Percentiles rank a stretch among this genome's conserved stretches.
These are phyloP conservation scores for Talaromyces thailandensis DNA, from an alignment of 495 filamentous ascomycete genomes.

Conservation along the genomic window DNA sequence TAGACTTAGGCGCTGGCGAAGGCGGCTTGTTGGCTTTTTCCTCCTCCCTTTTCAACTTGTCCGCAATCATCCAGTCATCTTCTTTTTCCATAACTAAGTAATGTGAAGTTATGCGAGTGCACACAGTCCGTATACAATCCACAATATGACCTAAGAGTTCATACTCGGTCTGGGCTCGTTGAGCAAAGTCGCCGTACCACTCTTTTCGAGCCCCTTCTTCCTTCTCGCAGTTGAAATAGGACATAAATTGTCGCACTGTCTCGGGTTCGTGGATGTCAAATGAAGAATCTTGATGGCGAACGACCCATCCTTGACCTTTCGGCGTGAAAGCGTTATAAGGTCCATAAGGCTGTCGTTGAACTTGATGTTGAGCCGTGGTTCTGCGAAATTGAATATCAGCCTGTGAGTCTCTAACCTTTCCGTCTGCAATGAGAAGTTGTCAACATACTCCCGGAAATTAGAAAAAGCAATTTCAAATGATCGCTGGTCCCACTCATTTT, in stretches of 20 bases:
- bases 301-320: background rate
- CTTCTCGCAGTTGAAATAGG: background rate
- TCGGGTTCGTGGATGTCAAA: background rate
- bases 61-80: constrained; percentile 12
- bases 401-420: background rate
- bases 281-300: background rate
- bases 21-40: constrained; percentile 9
- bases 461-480: constrained; percentile 7
- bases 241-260: background rate
- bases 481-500: constrained; percentile 4
- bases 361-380: background rate
- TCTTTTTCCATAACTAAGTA: constrained; percentile 10
- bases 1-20: constrained; percentile 8
- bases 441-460: constrained; percentile 7
- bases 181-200: constrained; percentile 4
- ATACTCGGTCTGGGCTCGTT: constrained; percentile 9
- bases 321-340: background rate
- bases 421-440: background rate
- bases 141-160: constrained; percentile 7
- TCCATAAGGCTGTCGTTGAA: background rate
- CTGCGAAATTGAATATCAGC: background rate
- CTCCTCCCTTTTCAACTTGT: constrained; percentile 6
- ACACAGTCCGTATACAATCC: constrained; percentile 8
- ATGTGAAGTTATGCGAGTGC: background rate
- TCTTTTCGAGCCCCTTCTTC: constrained; percentile 1